These are phyloP conservation scores for Termitomyces sp. DNA, from an alignment of 768 basidiomycete genomes.

Conservation along the genomic window DNA sequence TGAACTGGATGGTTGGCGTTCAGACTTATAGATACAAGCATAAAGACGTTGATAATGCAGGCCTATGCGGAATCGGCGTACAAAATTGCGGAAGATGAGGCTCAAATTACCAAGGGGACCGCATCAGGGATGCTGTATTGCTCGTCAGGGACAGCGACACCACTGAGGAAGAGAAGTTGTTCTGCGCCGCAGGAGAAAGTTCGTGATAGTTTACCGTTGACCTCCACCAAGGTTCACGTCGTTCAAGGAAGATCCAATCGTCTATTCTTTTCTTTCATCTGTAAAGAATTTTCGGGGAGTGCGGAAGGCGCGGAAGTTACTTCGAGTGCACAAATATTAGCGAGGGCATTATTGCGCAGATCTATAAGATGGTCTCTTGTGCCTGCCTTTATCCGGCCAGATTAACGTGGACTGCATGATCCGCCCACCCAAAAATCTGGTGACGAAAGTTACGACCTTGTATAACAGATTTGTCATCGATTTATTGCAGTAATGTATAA, in stretches of 20 bases:
- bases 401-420: slow-evolving; percentile 93
- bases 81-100: slow-evolving; percentile 6
- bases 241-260: slow-evolving; percentile 76
- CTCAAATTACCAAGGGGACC: slow-evolving; percentile 28
- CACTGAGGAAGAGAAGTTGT: neutral
- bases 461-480: neutral
- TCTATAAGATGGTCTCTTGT: slow-evolving; percentile 98
- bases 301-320: slow-evolving; percentile 93
- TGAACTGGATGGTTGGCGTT: slow-evolving; percentile 34
- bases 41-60: neutral
- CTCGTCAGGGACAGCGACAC: slow-evolving; percentile 2
- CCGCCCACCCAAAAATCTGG: slow-evolving; percentile 76
- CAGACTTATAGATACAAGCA: slow-evolving; percentile 26
- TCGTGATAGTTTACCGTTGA: too few relatives aligned
- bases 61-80: slow-evolving; percentile 20
- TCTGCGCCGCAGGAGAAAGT: slow-evolving; percentile 27
- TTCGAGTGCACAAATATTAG: slow-evolving; percentile 86
- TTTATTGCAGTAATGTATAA: slow-evolving; percentile 8
- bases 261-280: too few relatives aligned
- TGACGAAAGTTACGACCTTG: slow-evolving; percentile 55
- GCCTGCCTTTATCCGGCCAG: slow-evolving; percentile 87
- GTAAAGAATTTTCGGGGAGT: slow-evolving; percentile 97
- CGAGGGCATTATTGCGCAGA: slow-evolving; percentile 70
- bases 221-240: slow-evolving; percentile 78
- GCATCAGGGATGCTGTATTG: slow-evolving; percentile 22